These are phyloP conservation scores for Venturiaceae sp. DNA, from an alignment of 2,329 filamentous ascomycete species.

Conservation along the genomic window DNA sequence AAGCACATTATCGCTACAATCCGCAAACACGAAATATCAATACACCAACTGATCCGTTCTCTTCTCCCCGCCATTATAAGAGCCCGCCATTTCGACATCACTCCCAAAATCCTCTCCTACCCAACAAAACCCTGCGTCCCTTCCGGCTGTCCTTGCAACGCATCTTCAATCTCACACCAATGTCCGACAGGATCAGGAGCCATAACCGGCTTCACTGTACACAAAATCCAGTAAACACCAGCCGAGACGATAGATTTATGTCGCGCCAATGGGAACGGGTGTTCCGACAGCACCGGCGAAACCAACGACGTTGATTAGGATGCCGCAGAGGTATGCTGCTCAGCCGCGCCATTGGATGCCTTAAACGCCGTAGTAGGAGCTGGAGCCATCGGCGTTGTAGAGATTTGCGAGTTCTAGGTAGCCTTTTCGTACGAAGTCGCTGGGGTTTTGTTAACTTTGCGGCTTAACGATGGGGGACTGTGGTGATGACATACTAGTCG, in stretches of 20 bases:
- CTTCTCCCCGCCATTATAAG: not conserved
- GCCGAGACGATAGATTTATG: slow-evolving; percentile 73
- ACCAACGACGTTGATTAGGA: slow-evolving; percentile 83
- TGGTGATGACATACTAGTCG: slow-evolving; percentile 55
- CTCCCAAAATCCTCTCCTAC: not conserved
- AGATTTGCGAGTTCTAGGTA: slow-evolving; percentile 71
- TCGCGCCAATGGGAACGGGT: slow-evolving; percentile 64
- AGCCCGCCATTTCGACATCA: not conserved
- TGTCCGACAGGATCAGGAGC: slow-evolving; percentile 46
- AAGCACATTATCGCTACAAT: not conserved
- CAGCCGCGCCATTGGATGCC: slow-evolving; percentile 83
- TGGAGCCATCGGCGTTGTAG: slow-evolving; percentile 58
- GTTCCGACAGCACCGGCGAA: slow-evolving; percentile 74
- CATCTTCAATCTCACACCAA: slow-evolving; percentile 72
- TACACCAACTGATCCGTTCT: not conserved
- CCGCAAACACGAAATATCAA: not conserved
- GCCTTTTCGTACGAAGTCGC: slow-evolving; percentile 63
- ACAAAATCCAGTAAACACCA: slow-evolving; percentile 59
- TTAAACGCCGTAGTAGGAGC: slow-evolving; percentile 63
- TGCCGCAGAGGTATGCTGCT: slow-evolving; percentile 69
- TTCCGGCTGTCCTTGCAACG: slow-evolving; percentile 15
- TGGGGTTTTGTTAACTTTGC: not conserved
- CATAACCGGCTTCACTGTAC: slow-evolving; percentile 59
- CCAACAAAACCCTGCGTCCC: not conserved
- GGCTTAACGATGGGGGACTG: not conserved